Conservation (phyloP, 164 flowering plant species). For the Echeveria elegans region DNA sequence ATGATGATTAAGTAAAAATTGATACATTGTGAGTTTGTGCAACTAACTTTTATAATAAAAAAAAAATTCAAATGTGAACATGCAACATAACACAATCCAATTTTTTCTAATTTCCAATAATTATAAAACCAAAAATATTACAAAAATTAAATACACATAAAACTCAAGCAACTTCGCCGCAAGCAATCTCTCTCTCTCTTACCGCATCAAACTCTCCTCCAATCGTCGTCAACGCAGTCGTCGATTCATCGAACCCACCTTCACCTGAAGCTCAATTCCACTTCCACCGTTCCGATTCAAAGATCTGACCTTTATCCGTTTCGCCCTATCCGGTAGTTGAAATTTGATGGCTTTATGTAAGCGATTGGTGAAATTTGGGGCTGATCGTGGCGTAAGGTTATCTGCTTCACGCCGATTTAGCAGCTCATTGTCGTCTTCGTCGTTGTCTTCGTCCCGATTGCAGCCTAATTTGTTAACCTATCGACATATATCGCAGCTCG, state of each 20-base stretch:
- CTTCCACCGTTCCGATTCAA: not conserved
- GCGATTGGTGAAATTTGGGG: not conserved
- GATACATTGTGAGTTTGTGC: no score
- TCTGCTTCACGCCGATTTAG: not conserved
- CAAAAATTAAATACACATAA: no score
- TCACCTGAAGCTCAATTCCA: no score
- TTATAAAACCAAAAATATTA: no score
- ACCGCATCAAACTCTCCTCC: no score
- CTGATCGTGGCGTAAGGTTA: not conserved
- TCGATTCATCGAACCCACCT: not conserved
- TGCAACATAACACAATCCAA: no score
- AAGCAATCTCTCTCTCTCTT: no score
- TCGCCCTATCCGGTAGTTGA: not conserved
- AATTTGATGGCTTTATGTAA: conserved; percentile 1
- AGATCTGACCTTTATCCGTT: not conserved
- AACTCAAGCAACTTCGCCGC: no score
- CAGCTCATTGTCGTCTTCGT: not conserved
- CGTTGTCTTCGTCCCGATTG: not conserved
- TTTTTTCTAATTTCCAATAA: no score
- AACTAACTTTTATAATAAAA: no score
- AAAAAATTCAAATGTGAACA: no score
- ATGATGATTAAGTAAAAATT: no score
- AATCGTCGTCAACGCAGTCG: not conserved
- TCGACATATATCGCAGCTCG: conserved; percentile 4
- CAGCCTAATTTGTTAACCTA: conserved; percentile 2